Percentiles rank a stretch among this genome's conserved stretches.
phyloP scores from a whole-genome alignment of 1,284 basidiomycete genomes.

The Sporisorium graminicola region DNA sequence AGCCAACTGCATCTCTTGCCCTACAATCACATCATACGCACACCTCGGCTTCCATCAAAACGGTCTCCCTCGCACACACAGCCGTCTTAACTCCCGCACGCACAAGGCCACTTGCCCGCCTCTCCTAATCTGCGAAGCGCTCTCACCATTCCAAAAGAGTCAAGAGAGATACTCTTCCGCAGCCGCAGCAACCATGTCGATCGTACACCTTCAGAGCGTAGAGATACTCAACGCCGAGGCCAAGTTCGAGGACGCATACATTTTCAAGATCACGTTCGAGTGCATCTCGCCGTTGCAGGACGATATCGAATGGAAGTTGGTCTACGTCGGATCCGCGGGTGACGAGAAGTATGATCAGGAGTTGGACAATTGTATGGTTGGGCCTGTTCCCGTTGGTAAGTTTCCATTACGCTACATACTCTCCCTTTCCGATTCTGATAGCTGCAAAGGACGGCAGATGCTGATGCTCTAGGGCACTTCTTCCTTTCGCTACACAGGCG shows the following conservation, averaged over 20 bases:
- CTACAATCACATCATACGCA: not conserved
- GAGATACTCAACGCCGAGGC: constrained; percentile 66
- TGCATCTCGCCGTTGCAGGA: constrained; percentile 93
- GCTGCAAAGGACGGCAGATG: not conserved
- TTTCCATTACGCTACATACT: no score
- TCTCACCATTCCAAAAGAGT: not conserved
- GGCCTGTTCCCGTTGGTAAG: constrained; percentile 81
- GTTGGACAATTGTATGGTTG: constrained; percentile 81
- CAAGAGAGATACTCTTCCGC: not conserved
- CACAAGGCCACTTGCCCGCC: not conserved
- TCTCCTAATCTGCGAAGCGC: not conserved
- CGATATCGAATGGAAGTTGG: constrained; percentile 96
- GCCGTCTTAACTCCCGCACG: not conserved
- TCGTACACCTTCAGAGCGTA: constrained; percentile 67
- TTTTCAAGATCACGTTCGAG: constrained; percentile 96
- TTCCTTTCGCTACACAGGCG: constrained; percentile 64
- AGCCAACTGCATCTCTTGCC: not conserved
- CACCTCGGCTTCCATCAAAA: no score
- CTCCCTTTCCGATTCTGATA: not conserved
- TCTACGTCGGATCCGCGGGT: constrained; percentile 95
- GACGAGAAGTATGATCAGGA: constrained; percentile 94
- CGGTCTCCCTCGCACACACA: not conserved
- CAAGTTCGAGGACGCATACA: constrained; percentile 79
- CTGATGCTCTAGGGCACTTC: not conserved
- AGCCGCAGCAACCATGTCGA: constrained; percentile 56